Evolutionary conservation across 192 early-diverging fungal genomes (phyloP), one percentile per base, ranked within the genome.

Genomic region (Coemansia sp.): DNA sequence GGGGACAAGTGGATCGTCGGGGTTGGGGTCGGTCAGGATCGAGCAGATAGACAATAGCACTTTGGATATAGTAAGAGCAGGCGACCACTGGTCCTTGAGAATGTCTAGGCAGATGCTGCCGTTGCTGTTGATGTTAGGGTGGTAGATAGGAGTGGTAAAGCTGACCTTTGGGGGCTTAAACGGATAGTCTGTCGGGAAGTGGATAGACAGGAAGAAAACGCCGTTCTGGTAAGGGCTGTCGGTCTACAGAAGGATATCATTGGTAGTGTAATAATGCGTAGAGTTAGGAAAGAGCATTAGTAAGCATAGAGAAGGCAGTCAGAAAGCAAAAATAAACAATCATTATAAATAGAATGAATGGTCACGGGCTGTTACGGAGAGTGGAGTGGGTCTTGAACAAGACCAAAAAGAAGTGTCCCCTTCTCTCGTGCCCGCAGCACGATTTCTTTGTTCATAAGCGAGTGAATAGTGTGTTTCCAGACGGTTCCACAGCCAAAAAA

Each of bases 81-180:
- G 96, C 59, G 94, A 96, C 97, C 97, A 99, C 76, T 99, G 96
- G 78, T 99, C 97, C 75, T 89, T 95, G 78, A 99, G 86, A 73
- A 99, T 99, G 81, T 99, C 97, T 82, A 99, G 85, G 74, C 96
- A 99, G 78, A 99, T 99, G 81, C 90, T 91, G 60, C 97, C 97
- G 80, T 97, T 98, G 84, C 88, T 91, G 87, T 99, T 98, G 85
- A 99, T 97, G 87, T 99, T 99, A 61, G 96, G 96, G 84, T 99
- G 97, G 75, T 99, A 99, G 72, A 99, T 97, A 71, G 91, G 87
- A 58, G 96, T 99, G 67, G 92, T 96, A 82, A 98, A 99, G 84
- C 88, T 93, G 59, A 99, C 91, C 91, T 98, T 98, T 84, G 96
- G 96, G 63, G 96, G 95, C 88, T 98, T 97, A 86, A 97, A 98